Percentiles rank a stretch among this genome's conserved stretches.
Evolutionary conservation across 2,329 filamentous ascomycete species (phyloP).

Genomic region (Aspergillus costaricaensis): DNA sequence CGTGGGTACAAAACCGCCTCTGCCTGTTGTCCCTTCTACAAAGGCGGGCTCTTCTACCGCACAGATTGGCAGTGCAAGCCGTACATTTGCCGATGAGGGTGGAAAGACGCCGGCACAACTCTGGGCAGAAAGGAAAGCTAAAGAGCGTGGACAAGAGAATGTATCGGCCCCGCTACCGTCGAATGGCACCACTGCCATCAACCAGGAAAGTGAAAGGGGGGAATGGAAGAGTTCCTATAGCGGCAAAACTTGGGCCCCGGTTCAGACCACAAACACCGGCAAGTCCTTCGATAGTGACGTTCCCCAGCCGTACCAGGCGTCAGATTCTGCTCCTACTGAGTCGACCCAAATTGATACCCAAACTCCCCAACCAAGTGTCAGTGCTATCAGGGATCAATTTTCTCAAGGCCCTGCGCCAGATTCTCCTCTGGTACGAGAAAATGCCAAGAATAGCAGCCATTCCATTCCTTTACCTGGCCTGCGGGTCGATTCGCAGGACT

Average conservation of each 20-base stretch:
- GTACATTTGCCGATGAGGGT: conserved; percentile 90
- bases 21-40: conserved; percentile 68
- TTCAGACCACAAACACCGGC: conserved; percentile 72
- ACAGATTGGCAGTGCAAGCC: conserved; percentile 73
- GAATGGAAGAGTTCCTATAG: conserved; percentile 91
- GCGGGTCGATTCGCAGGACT: conserved; percentile 58
- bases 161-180: conserved; percentile 47
- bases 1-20: conserved; percentile 83
- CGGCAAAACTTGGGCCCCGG: conserved; percentile 86
- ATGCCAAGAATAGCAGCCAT: conserved; percentile 63
- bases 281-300: conserved; percentile 58
- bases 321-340: conserved; percentile 57
- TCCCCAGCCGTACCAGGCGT: conserved; percentile 58
- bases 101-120: conserved; percentile 96
- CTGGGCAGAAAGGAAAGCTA: conserved; percentile 97
- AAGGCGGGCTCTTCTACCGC: conserved; percentile 62
- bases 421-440: conserved; percentile 54
- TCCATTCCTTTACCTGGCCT: conserved; percentile 79
- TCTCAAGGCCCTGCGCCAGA: conserved; percentile 63
- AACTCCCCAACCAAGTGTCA: conserved; percentile 65
- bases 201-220: conserved; percentile 70
- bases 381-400: conserved; percentile 79
- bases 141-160: conserved; percentile 62
- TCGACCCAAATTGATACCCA: conserved; percentile 53
- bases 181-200: conserved; percentile 52